A percentile compares a stretch with the other conserved stretches of the same genome.
Evolutionary conservation across 495 filamentous ascomycete genomes (phyloP).

Genomic region (Hypomontagnella submonticulosa): DNA sequence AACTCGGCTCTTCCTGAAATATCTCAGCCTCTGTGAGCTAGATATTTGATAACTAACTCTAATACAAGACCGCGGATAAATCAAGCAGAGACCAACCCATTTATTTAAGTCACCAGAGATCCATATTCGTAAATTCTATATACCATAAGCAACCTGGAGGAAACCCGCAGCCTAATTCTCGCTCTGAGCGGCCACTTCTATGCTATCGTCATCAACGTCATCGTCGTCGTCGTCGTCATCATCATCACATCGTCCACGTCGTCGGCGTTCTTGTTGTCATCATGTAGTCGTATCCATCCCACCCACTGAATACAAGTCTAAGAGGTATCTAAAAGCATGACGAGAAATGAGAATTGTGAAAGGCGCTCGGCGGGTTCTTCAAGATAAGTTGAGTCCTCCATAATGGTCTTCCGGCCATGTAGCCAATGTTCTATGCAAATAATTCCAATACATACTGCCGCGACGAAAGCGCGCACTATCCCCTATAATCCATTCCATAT

Average conservation of each 20-base stretch:
- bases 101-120: slow-evolving; percentile 23
- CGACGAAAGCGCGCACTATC: slow-evolving; percentile 12
- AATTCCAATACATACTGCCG: slow-evolving; percentile 35
- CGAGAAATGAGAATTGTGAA: slow-evolving; percentile 29
- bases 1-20: slow-evolving; percentile 1
- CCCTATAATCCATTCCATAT: slow-evolving; percentile 13
- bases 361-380: slow-evolving; percentile 10
- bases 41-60: neutral
- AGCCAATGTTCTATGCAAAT: slow-evolving; percentile 45
- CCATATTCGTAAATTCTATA: slow-evolving; percentile 31
- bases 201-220: slow-evolving; percentile 31
- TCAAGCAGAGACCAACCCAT: slow-evolving; percentile 13
- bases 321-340: slow-evolving; percentile 51
- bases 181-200: slow-evolving; percentile 31
- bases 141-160: slow-evolving; percentile 17
- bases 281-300: slow-evolving; percentile 15
- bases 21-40: neutral
- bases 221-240: slow-evolving; percentile 24
- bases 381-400: slow-evolving; percentile 25
- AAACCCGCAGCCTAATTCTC: slow-evolving; percentile 16
- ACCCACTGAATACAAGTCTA: slow-evolving; percentile 44
- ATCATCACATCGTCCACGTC: slow-evolving; percentile 36
- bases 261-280: slow-evolving; percentile 42
- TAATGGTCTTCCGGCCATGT: slow-evolving; percentile 37
- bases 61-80: slow-evolving; percentile 1